Evolutionary conservation across 2,329 filamentous ascomycete species (phyloP).

Genomic region (Alternaria incomplexa): DNA sequence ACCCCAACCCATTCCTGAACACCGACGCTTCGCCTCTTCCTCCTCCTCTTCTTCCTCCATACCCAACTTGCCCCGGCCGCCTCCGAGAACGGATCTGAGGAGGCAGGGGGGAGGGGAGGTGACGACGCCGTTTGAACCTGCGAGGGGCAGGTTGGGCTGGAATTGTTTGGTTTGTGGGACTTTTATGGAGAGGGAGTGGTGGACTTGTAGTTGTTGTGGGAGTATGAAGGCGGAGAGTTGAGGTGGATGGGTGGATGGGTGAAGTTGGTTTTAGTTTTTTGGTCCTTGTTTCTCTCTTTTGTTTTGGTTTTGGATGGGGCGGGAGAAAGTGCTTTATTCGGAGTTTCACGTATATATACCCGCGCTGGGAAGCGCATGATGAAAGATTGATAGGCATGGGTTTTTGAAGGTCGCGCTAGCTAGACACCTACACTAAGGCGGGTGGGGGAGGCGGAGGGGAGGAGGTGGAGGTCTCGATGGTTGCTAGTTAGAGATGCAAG

Average conservation of each 20-base stretch:
- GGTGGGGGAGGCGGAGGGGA: not conserved
- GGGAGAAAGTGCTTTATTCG: not conserved
- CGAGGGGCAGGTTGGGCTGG: slow-evolving; percentile 63
- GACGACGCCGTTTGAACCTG: slow-evolving; percentile 50
- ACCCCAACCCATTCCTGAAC: slow-evolving; percentile 44
- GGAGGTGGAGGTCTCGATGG: too few relatives aligned
- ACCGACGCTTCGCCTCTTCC: slow-evolving; percentile 33
- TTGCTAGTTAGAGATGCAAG: not conserved
- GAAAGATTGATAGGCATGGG: not conserved
- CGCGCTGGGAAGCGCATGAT: not conserved
- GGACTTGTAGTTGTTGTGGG: not conserved
- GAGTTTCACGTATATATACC: not conserved
- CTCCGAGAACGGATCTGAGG: slow-evolving; percentile 35
- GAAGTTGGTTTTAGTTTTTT: not conserved
- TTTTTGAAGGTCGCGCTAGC: not conserved
- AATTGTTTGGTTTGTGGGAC: slow-evolving; percentile 63
- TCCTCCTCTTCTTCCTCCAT: slow-evolving; percentile 4
- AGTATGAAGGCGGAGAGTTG: not conserved
- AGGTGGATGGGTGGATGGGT: not conserved
- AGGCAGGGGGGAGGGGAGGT: slow-evolving; percentile 26
- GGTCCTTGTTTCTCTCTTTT: not conserved
- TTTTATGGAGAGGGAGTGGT: slow-evolving; percentile 58
- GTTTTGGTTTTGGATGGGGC: not conserved
- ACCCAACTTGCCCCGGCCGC: slow-evolving; percentile 38
- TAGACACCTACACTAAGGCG: not conserved